phyloP scores from a whole-genome alignment of 2,329 filamentous ascomycete species.

The Claviceps fusiformis region DNA sequence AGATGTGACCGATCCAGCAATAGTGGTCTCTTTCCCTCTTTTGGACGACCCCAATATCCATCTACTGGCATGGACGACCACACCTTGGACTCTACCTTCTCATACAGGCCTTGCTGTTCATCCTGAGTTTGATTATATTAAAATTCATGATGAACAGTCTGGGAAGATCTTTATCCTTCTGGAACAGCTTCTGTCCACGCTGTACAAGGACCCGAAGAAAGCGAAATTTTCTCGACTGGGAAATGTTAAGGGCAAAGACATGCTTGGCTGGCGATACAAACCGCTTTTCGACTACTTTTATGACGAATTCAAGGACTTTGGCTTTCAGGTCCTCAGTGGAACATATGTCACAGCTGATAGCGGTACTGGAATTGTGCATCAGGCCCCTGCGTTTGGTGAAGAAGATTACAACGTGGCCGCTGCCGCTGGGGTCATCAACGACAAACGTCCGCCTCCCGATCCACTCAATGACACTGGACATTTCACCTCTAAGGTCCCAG shows the following conservation, averaged over 20 bases:
- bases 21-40: constrained; percentile 80
- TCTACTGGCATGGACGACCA: constrained; percentile 81
- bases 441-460: constrained; percentile 69
- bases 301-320: constrained; percentile 73
- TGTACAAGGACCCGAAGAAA: constrained; percentile 71
- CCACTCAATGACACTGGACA: constrained; percentile 75
- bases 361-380: constrained; percentile 88
- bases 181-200: constrained; percentile 65
- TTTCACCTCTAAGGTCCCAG: constrained; percentile 62
- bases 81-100: constrained; percentile 72
- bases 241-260: constrained; percentile 52
- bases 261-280: constrained; percentile 61
- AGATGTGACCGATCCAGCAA: constrained; percentile 78
- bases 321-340: constrained; percentile 71
- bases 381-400: constrained; percentile 86
- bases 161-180: constrained; percentile 77
- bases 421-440: constrained; percentile 62
- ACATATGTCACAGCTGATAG: constrained; percentile 80
- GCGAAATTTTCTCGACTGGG: constrained; percentile 58
- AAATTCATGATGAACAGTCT: constrained; percentile 70
- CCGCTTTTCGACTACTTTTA: constrained; percentile 85
- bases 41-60: constrained; percentile 60
- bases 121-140: constrained; percentile 75
- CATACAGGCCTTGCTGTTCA: constrained; percentile 67
- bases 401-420: constrained; percentile 84